Evolutionary conservation across 805 yeast genomes (phyloP).

Genomic region (Schwanniomyces polymorphus): DNA sequence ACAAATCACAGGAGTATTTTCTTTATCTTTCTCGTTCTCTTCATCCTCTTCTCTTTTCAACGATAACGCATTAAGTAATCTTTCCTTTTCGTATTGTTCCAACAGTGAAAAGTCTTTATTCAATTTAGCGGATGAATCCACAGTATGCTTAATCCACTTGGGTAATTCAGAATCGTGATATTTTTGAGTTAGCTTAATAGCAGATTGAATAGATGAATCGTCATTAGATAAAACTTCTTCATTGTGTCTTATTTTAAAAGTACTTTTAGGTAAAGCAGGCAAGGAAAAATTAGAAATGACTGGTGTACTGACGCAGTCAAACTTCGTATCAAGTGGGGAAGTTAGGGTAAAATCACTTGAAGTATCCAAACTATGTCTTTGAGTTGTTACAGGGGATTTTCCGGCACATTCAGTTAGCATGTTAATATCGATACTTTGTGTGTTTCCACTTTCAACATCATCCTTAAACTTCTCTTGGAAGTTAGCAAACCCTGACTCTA

Average conservation of each 20-base stretch:
- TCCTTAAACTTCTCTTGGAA: slow-evolving; percentile 24
- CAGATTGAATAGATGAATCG: slow-evolving; percentile 7
- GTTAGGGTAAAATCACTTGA: background rate
- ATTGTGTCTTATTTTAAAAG: slow-evolving; percentile 47
- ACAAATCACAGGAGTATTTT: slow-evolving; percentile 47
- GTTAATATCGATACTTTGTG: background rate
- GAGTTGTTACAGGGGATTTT: slow-evolving; percentile 2
- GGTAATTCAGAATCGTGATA: slow-evolving; percentile 45
- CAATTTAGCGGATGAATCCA: slow-evolving; percentile 15
- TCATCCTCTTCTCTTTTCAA: slow-evolving; percentile 6
- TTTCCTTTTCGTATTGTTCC: slow-evolving; percentile 67
- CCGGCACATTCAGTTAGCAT: background rate
- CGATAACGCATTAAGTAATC: slow-evolving; percentile 49
- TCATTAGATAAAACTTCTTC: slow-evolving; percentile 43
- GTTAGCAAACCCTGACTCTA: slow-evolving; percentile 41
- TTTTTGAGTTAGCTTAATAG: slow-evolving; percentile 20
- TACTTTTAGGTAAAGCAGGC: slow-evolving; percentile 39
- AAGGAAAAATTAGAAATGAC: slow-evolving; percentile 53
- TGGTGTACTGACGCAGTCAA: slow-evolving; percentile 22
- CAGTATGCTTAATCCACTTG: slow-evolving; percentile 22
- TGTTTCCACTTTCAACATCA: slow-evolving; percentile 20
- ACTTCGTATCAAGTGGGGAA: background rate
- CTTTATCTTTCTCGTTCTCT: slow-evolving; percentile 14
- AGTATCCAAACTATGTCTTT: background rate
- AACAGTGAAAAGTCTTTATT: slow-evolving; percentile 54